Base-by-base conservation (phyloP, 2,329 filamentous ascomycete species). In the Apiospora phragmitis region DNA sequence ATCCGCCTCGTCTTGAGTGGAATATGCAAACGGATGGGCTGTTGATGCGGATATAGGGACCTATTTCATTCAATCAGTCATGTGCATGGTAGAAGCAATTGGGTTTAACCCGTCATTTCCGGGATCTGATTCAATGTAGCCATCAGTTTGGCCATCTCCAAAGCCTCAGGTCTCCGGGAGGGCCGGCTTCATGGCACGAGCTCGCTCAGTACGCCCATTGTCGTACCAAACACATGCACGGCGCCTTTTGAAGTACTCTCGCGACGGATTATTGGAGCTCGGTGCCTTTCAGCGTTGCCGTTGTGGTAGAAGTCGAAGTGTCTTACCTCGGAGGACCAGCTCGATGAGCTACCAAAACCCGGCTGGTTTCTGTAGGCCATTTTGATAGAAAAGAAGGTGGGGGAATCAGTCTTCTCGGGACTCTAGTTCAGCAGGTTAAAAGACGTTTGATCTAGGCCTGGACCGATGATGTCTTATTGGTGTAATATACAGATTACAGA, bases 291-390 rank as follows among this genome's bases (percentile, higher is more conserved):
- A 38, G 32, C 9, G 32, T 62, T n/a, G 32, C 18, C 21, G 65
- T 8, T 32, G 26, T 67, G 65, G 41, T 43, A 43, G 38, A 45
- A 67, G 65, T 67, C 67, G 67, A 68, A 38, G 67, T 26, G n/a
- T 24, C 67, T 49, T 68, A 68, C 67, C 67, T 68, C 67, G 67
- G 45, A 49, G 32, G 67, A 51, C 67, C 67, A 68, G 45, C 35
- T 68, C 35, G 67, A 41, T 16, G 67, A 35, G 43, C 32, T 38
- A 26, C 67, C 45, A 45, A 51, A 35, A 35, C 32, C 26, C 18
- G 29, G 26, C 21, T 68, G 67, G 32, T 38, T 41, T 49, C 67
- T 55, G 67, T 68, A 68, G 18, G 43, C 45, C 67, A 68, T 68
- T 5, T 55, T 68, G 67, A 26, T 16, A 55, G 45, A 38, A 38